These are phyloP conservation scores for Hygrophila difformis DNA, from an alignment of 257 asterid genomes.

Conservation along the genomic window DNA sequence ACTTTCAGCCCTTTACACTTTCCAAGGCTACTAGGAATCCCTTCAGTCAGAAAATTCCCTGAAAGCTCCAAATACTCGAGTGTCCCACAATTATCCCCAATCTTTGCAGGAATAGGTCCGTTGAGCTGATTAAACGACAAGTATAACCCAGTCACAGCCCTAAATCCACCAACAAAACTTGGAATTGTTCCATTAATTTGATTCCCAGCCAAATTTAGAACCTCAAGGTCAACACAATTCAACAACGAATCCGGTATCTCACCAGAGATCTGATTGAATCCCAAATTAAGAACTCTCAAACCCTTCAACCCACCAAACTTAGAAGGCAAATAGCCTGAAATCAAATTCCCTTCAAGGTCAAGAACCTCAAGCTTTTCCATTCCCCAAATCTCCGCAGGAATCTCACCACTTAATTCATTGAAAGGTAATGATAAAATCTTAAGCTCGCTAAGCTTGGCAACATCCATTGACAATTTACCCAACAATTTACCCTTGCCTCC, in stretches of 20 bases:
- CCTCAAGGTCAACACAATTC: slow-evolving; percentile 34
- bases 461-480: slow-evolving; percentile 48
- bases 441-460: slow-evolving; percentile 55
- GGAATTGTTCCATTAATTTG: slow-evolving; percentile 58
- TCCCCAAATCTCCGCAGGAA: slow-evolving; percentile 62
- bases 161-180: slow-evolving; percentile 39
- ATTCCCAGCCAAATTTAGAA: slow-evolving; percentile 84
- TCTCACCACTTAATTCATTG: slow-evolving; percentile 66
- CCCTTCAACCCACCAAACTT: slow-evolving; percentile 48
- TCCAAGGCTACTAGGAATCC: slow-evolving; percentile 57
- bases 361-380: slow-evolving; percentile 88
- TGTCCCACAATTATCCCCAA: slow-evolving; percentile 59
- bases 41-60: slow-evolving; percentile 51
- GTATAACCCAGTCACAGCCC: slow-evolving; percentile 60
- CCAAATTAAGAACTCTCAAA: slow-evolving; percentile 70
- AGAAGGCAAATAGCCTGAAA: slow-evolving; percentile 52
- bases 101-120: slow-evolving; percentile 58
- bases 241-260: slow-evolving; percentile 50
- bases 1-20: slow-evolving; percentile 56
- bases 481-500: slow-evolving; percentile 24
- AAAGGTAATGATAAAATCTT: slow-evolving; percentile 68
- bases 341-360: slow-evolving; percentile 82
- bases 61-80: slow-evolving; percentile 79
- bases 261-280: slow-evolving; percentile 58
- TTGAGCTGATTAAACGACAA: slow-evolving; percentile 71